Conservation (phyloP, 495 filamentous ascomycete species). For the Viridothelium virens region DNA sequence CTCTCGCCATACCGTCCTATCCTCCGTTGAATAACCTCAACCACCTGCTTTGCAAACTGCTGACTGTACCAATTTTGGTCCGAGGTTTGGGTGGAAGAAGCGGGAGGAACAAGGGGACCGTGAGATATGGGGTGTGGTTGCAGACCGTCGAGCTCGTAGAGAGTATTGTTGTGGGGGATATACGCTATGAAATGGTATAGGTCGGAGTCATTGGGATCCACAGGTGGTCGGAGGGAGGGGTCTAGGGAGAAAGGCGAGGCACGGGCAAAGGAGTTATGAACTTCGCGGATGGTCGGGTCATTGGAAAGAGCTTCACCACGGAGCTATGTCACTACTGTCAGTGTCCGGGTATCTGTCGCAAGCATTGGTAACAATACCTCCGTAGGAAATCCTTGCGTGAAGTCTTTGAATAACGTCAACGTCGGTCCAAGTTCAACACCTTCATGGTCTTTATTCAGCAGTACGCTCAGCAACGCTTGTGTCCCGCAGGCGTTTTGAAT, state of each 20-base stretch:
- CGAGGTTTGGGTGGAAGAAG: neutral
- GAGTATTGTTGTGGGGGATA: conserved; percentile 62
- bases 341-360: neutral
- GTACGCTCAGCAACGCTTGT: conserved; percentile 84
- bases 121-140: conserved; percentile 88
- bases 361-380: conserved; percentile 43
- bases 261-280: conserved; percentile 88
- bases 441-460: conserved; percentile 67
- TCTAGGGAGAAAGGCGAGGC: conserved; percentile 77
- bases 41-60: conserved; percentile 73
- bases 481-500: conserved; percentile 99
- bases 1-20: conserved; percentile 76
- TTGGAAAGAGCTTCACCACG: conserved; percentile 61
- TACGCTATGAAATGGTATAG: conserved; percentile 99
- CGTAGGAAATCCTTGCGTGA: conserved; percentile 77
- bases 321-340: conserved; percentile 30
- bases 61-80: conserved; percentile 24
- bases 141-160: conserved; percentile 94
- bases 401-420: conserved; percentile 78
- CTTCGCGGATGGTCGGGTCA: conserved; percentile 74
- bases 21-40: conserved; percentile 74
- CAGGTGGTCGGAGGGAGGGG: conserved; percentile 52
- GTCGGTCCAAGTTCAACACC: conserved; percentile 49
- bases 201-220: conserved; percentile 57
- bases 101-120: conserved; percentile 52